These are phyloP conservation scores for Hexamita inflata DNA, from an alignment of 208 protist species.

Conservation along the genomic window DNA sequence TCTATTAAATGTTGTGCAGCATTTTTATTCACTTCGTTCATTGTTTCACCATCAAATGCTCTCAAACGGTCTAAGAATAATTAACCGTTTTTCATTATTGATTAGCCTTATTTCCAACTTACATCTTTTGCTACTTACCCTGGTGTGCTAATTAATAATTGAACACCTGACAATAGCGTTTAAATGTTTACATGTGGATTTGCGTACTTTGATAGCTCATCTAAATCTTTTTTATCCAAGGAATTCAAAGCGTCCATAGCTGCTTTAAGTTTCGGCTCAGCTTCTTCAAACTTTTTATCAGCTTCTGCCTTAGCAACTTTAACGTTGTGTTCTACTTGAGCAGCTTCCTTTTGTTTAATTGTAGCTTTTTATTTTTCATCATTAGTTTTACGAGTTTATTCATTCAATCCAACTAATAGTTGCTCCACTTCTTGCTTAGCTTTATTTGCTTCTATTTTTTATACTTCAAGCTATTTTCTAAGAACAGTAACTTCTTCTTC, in stretches of 20 bases:
- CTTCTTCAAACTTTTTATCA: constrained; percentile 55
- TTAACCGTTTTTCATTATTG: constrained; percentile 80
- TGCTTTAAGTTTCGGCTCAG: constrained; percentile 72
- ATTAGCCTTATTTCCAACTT: constrained; percentile 80
- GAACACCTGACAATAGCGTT: constrained; percentile 77
- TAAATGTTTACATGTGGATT: constrained; percentile 77
- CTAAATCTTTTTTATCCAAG: constrained; percentile 80
- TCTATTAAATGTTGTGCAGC: constrained; percentile 9
- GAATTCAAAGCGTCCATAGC: constrained; percentile 80
- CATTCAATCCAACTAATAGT: constrained; percentile 73
- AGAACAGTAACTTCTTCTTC: constrained; percentile 54
- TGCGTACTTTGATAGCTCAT: constrained; percentile 81
- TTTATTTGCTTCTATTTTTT: constrained; percentile 66
- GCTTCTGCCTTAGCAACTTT: constrained; percentile 59
- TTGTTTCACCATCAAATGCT: constrained; percentile 77
- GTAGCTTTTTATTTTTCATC: constrained; percentile 72
- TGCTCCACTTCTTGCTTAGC: constrained; percentile 70
- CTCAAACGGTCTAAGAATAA: constrained; percentile 73
- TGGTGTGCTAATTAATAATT: constrained; percentile 72
- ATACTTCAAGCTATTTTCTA: constrained; percentile 47
- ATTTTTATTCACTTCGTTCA: constrained; percentile 56
- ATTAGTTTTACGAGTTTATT: constrained; percentile 78
- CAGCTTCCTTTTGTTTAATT: constrained; percentile 79
- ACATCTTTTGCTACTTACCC: constrained; percentile 66
- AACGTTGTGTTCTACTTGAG: constrained; percentile 74